Evolutionary conservation across 2,329 filamentous ascomycete genomes (phyloP).

Genomic region (Samsoniella hepiali): DNA sequence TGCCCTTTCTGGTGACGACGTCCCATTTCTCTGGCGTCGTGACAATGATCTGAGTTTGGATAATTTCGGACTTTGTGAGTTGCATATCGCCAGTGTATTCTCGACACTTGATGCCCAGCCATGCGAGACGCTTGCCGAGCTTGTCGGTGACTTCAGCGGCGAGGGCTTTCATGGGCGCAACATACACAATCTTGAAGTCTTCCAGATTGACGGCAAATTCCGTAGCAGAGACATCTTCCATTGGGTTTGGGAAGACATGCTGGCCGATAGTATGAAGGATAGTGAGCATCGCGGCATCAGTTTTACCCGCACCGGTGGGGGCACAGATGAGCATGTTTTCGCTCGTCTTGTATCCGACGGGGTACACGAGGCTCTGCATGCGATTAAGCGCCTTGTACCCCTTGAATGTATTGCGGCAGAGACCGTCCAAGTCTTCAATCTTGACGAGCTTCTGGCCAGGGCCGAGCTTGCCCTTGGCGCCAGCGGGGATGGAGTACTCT

Average conservation of each 20-base stretch:
- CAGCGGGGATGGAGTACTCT: slow-evolving; percentile 82
- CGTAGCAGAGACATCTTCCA: slow-evolving; percentile 66
- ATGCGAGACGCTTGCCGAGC: slow-evolving; percentile 83
- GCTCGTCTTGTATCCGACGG: slow-evolving; percentile 89
- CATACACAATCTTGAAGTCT: slow-evolving; percentile 97
- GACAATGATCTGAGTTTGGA: slow-evolving; percentile 95
- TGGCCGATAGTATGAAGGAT: slow-evolving; percentile 88
- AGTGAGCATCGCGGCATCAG: slow-evolving; percentile 95
- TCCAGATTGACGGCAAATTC: slow-evolving; percentile 81
- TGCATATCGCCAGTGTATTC: slow-evolving; percentile 99
- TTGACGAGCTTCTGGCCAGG: slow-evolving; percentile 71
- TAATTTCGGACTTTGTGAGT: slow-evolving; percentile 91
- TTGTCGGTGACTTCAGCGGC: slow-evolving; percentile 96
- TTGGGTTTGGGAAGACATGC: slow-evolving; percentile 75
- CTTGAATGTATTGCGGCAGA: slow-evolving; percentile 88
- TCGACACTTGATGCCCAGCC: slow-evolving; percentile 87
- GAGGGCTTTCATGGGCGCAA: slow-evolving; percentile 97
- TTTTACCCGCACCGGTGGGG: slow-evolving; percentile 97
- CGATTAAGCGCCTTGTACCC: slow-evolving; percentile 92
- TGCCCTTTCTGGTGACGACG: slow-evolving; percentile 94
- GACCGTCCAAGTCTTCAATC: slow-evolving; percentile 79
- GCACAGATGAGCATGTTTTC: slow-evolving; percentile 99
- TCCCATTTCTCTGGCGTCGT: slow-evolving; percentile 99
- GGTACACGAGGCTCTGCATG: slow-evolving; percentile 97
- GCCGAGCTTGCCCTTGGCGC: slow-evolving; percentile 70